These are phyloP conservation scores for Cladosporium sp. DNA, from an alignment of 2,329 filamentous ascomycete genomes.

Conservation along the genomic window DNA sequence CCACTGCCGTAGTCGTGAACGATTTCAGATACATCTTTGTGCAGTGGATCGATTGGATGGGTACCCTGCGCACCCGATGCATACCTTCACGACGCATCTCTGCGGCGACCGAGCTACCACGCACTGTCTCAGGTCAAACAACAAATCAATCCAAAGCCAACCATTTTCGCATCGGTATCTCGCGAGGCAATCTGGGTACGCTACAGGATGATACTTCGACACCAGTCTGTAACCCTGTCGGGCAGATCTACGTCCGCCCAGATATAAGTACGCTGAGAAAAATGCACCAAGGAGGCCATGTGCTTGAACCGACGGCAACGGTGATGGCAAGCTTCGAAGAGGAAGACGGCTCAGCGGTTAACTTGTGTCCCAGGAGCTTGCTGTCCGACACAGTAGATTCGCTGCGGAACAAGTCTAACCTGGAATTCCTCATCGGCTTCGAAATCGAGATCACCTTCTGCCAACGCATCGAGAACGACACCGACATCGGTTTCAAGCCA, in stretches of 20 bases:
- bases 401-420: conserved; percentile 49
- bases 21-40: conserved; percentile 61
- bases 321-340: conserved; percentile 65
- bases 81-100: conserved; percentile 47
- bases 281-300: conserved; percentile 41
- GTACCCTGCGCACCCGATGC: conserved; percentile 61
- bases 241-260: conserved; percentile 63
- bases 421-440: conserved; percentile 67
- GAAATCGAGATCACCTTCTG: conserved; percentile 78
- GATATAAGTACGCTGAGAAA: conserved; percentile 60
- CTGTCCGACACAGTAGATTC: conserved; percentile 47
- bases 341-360: conserved; percentile 47
- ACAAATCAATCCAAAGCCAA: background rate
- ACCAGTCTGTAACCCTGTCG: conserved; percentile 53
- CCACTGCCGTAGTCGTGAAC: background rate
- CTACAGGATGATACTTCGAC: conserved; percentile 63
- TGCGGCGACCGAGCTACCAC: background rate
- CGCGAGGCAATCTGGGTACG: conserved; percentile 60
- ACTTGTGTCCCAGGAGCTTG: conserved; percentile 56
- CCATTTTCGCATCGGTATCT: conserved; percentile 51
- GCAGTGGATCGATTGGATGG: conserved; percentile 77
- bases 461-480: conserved; percentile 38
- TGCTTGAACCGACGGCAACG: conserved; percentile 52
- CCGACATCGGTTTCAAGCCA: conserved; percentile 38
- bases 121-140: background rate